Percentiles rank a stretch among this genome's conserved stretches.
phyloP scores from a whole-genome alignment of 2,329 filamentous ascomycete species.

The Colletotrichum acutatum region DNA sequence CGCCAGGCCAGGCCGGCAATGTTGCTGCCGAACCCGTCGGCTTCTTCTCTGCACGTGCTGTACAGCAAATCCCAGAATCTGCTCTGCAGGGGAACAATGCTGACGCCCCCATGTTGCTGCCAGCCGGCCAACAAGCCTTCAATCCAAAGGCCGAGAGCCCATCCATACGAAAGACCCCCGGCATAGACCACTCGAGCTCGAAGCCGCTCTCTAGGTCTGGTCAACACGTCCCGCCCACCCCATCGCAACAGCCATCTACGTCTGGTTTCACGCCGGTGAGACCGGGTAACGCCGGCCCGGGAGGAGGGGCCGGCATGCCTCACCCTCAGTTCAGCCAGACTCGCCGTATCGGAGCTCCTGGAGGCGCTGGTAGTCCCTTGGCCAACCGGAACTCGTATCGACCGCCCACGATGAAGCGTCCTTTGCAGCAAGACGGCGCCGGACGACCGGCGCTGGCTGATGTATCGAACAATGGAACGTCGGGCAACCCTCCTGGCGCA shows the following conservation, averaged over 20 bases:
- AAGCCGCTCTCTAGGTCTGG: conserved; percentile 73
- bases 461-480: conserved; percentile 57
- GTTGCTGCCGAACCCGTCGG: conserved; percentile 58
- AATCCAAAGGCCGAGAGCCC: conserved; percentile 82
- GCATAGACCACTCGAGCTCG: conserved; percentile 83
- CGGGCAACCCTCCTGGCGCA: conserved; percentile 35
- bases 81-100: conserved; percentile 52
- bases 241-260: conserved; percentile 39
- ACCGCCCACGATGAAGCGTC: conserved; percentile 63
- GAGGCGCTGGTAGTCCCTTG: conserved; percentile 64
- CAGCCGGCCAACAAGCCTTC: conserved; percentile 66
- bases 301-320: conserved; percentile 47
- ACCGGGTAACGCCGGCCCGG: conserved; percentile 13
- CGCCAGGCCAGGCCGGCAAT: conserved; percentile 38
- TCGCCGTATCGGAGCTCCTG: conserved; percentile 69
- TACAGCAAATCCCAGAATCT: conserved; percentile 64
- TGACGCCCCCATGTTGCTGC: conserved; percentile 50
- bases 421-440: conserved; percentile 38
- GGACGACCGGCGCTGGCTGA: conserved; percentile 61
- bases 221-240: conserved; percentile 60
- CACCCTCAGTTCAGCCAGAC: conserved; percentile 66
- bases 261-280: conserved; percentile 36
- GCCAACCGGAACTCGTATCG: conserved; percentile 69
- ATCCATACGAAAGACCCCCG: conserved; percentile 88
- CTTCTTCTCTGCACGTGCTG: conserved; percentile 78